Percentiles rank a stretch among this genome's conserved stretches.
phyloP scores from a whole-genome alignment of 148 eudicot species.

The Camellia granthamiana region DNA sequence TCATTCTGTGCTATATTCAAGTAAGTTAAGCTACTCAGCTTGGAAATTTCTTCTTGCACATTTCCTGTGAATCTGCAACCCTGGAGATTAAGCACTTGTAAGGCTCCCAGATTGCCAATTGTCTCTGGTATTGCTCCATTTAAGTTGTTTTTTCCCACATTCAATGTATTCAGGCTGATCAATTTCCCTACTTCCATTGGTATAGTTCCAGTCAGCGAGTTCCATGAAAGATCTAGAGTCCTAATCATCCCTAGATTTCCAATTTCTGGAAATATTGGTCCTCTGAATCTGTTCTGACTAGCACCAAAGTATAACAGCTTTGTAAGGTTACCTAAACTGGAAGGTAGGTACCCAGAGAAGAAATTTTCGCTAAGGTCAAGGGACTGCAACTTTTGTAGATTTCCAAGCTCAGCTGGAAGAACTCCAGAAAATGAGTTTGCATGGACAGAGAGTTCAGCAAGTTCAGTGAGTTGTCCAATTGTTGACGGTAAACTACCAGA shows the following conservation, averaged over 20 bases:
- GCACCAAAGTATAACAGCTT: slow-evolving; percentile 57
- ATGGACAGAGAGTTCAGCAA: slow-evolving; percentile 62
- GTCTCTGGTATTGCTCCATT: slow-evolving; percentile 54
- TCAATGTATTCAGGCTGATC: slow-evolving; percentile 37
- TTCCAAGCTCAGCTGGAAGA: slow-evolving; percentile 74
- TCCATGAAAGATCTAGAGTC: slow-evolving; percentile 62
- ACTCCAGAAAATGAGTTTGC: slow-evolving; percentile 60
- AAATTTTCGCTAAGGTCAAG: slow-evolving; percentile 64
- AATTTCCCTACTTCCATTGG: slow-evolving; percentile 52
- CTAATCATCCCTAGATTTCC: slow-evolving; percentile 48
- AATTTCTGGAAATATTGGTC: slow-evolving; percentile 52
- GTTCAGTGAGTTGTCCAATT: slow-evolving; percentile 57
- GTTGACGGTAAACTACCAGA: slow-evolving; percentile 68
- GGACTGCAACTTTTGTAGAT: slow-evolving; percentile 52
- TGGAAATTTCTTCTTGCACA: slow-evolving; percentile 58
- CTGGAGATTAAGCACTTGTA: slow-evolving; percentile 50
- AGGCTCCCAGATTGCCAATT: slow-evolving; percentile 51
- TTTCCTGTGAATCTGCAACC: slow-evolving; percentile 59
- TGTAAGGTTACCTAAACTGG: slow-evolving; percentile 52
- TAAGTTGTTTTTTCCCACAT: slow-evolving; percentile 35
- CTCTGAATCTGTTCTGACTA: slow-evolving; percentile 53
- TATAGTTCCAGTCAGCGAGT: slow-evolving; percentile 55
- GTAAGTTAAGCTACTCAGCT: slow-evolving; percentile 46
- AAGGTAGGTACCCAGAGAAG: slow-evolving; percentile 72
- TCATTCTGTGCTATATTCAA: slow-evolving; percentile 64